A percentile compares a stretch with the other conserved stretches of the same genome.
Evolutionary conservation across 768 basidiomycete genomes (phyloP).

Genomic region (Kwoniella sp.): DNA sequence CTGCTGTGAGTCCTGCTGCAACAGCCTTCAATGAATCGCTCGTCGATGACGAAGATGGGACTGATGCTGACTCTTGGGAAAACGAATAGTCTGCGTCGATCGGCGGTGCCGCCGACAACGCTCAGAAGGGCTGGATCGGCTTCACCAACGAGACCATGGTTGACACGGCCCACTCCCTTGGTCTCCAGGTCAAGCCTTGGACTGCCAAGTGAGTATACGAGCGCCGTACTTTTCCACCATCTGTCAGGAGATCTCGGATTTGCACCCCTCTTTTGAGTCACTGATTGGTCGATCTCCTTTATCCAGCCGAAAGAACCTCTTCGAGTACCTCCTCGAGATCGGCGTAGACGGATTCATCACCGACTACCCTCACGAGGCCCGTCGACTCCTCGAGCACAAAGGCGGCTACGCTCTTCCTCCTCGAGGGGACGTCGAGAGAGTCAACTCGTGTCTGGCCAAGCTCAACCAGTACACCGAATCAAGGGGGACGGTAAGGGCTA

Average conservation of each 20-base stretch:
- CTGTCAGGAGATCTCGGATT: not conserved
- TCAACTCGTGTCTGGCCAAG: conserved; percentile 66
- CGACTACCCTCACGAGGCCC: conserved; percentile 69
- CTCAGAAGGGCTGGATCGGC: conserved; percentile 59
- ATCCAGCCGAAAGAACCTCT: conserved; percentile 63
- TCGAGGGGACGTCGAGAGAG: conserved; percentile 64
- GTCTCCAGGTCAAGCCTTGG: conserved; percentile 71
- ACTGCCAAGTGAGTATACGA: conserved; percentile 57
- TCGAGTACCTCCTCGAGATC: conserved; percentile 65
- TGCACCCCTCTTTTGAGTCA: conserved; percentile 60
- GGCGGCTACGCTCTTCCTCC: conserved; percentile 62
- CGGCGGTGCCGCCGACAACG: conserved; percentile 58
- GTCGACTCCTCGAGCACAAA: conserved; percentile 64
- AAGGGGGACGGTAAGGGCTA: conserved; percentile 23
- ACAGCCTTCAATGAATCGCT: not conserved
- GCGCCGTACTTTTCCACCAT: too few species aligned
- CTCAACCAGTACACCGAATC: conserved; percentile 55
- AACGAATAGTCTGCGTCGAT: conserved; percentile 51
- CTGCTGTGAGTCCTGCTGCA: conserved; percentile 40
- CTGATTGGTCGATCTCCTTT: conserved; percentile 34
- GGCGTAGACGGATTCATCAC: conserved; percentile 78
- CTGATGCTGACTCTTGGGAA: not conserved
- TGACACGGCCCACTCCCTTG: conserved; percentile 66
- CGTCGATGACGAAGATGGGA: not conserved
- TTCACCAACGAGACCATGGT: conserved; percentile 75